Base-by-base conservation (phyloP, 2,329 filamentous ascomycete species). In the Knufia fluminis region DNA sequence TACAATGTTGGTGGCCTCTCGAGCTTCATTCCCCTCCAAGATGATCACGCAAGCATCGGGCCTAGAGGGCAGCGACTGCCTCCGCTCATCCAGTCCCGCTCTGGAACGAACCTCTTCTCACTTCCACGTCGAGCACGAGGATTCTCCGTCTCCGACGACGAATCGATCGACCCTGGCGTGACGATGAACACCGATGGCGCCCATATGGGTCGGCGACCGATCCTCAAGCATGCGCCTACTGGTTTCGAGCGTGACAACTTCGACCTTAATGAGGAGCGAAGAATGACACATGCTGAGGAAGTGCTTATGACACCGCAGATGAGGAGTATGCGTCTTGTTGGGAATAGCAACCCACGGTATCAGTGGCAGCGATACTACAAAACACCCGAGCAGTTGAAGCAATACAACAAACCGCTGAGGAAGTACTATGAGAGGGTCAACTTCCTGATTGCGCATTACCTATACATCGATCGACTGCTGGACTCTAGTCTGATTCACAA, bases 401-500 rank as follows among this genome's bases (percentile, higher is more conserved):
- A 68, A 50, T 83, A 94, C 77, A 78, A 77, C 61, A 85, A 83
- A 64, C 75, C 80, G n/a, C 67, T 94, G 52, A 85, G 89, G 41
- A 63, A 83, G 61, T 96, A 95, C 69, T 94, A 97, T 62, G 83
- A 94, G 71, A 80, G 86, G 38, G 91, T 83, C 62, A 97, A 97
- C 68, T 82, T 83, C 58, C 74, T 96, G 38, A 81, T 97, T 52
- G 86, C 92, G 65, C 85, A 94, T 64, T 97, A 96, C 65, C 75
- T 94, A 55, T 96, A 94, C 65, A 95, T 96, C 59, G 91, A 96
- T 68, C 80, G 84, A 46, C 73, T 97, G 50, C 76, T 97, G 53
- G 89, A 95, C 68, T 95, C 88, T 7, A 90, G 87, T 24, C 78
- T 95, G n/a, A 90, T 90, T 1, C 90, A 94, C 62, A 83, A 91